phyloP scores from a whole-genome alignment of 2,329 filamentous ascomycete species.

The Catunica adiposa region DNA sequence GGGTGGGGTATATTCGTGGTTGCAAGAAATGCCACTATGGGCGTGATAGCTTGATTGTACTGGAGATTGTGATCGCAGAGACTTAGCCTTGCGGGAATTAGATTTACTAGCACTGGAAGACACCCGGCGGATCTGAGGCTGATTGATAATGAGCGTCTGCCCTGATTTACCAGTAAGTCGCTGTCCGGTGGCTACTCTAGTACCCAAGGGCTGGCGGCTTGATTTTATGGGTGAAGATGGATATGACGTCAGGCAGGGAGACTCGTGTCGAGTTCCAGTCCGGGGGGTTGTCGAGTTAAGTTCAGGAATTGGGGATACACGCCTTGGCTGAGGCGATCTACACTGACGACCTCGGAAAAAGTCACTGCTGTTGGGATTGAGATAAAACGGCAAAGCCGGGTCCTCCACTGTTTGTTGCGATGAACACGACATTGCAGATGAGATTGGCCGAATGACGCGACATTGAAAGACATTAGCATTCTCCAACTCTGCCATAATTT shows the following conservation, averaged over 20 bases:
- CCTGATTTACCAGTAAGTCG: not conserved
- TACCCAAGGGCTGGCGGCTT: not conserved
- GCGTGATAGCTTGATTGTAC: not conserved
- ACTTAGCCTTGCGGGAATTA: not conserved
- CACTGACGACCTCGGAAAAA: not conserved
- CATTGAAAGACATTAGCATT: constrained; percentile 7
- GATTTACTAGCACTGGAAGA: not conserved
- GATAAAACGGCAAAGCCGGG: constrained; percentile 3
- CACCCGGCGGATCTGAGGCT: not conserved
- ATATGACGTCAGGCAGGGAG: not conserved
- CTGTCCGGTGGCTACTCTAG: not conserved
- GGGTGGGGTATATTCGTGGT: not conserved
- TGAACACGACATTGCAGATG: not conserved
- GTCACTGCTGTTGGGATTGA: constrained; percentile 4
- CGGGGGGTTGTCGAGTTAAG: not conserved
- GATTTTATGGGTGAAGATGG: not conserved
- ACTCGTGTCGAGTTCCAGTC: not conserved
- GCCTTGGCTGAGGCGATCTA: not conserved
- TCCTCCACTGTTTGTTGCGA: not conserved
- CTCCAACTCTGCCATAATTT: constrained; percentile 19
- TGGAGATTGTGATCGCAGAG: not conserved
- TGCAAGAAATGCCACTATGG: not conserved
- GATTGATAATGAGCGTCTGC: not conserved
- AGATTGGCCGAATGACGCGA: constrained; percentile 4
- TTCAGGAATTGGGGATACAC: constrained; percentile 7